Percentiles rank a stretch among this genome's conserved stretches.
Conservation (phyloP, 768 basidiomycete species). For the Collybiopsis confluens region DNA sequence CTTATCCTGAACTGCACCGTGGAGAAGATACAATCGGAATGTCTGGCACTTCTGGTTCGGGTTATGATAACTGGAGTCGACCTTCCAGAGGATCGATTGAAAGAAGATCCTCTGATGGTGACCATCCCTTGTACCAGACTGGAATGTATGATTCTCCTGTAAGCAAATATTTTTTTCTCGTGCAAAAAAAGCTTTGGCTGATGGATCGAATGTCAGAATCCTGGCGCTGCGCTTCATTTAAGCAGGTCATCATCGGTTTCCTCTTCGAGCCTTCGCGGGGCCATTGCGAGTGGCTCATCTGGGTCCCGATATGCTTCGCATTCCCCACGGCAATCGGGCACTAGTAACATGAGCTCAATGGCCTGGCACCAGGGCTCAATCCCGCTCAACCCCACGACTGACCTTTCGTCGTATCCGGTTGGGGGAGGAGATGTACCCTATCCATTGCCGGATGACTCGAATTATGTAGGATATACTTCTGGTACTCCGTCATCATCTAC, state of each 20-base stretch:
- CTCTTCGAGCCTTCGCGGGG: not conserved
- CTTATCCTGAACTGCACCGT: slow-evolving; percentile 29
- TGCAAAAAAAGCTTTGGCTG: not conserved
- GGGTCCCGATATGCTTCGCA: not conserved
- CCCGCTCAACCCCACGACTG: not conserved
- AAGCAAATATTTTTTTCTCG: not conserved
- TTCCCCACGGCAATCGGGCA: not conserved
- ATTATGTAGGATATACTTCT: slow-evolving; percentile 2
- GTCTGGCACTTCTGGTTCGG: slow-evolving; percentile 25
- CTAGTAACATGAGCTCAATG: not conserved
- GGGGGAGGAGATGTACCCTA: slow-evolving; percentile 1
- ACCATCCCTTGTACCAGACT: slow-evolving; percentile 23
- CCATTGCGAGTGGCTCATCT: not conserved
- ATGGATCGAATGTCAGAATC: not conserved
- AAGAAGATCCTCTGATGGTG: slow-evolving; percentile 37
- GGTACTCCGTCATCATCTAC: not conserved
- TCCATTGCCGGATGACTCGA: not conserved
- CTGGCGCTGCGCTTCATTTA: not conserved
- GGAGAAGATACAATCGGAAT: slow-evolving; percentile 29
- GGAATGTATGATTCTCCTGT: slow-evolving; percentile 9
- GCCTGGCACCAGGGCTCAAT: not conserved
- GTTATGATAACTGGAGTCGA: slow-evolving; percentile 8
- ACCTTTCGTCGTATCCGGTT: not conserved
- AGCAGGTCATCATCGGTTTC: slow-evolving; percentile 1
- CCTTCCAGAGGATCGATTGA: slow-evolving; percentile 17